A percentile compares a stretch with the other conserved stretches of the same genome.
These are phyloP conservation scores for Blastobotrys buckinghamii DNA, from an alignment of 1,139 yeast species.

Conservation along the genomic window DNA sequence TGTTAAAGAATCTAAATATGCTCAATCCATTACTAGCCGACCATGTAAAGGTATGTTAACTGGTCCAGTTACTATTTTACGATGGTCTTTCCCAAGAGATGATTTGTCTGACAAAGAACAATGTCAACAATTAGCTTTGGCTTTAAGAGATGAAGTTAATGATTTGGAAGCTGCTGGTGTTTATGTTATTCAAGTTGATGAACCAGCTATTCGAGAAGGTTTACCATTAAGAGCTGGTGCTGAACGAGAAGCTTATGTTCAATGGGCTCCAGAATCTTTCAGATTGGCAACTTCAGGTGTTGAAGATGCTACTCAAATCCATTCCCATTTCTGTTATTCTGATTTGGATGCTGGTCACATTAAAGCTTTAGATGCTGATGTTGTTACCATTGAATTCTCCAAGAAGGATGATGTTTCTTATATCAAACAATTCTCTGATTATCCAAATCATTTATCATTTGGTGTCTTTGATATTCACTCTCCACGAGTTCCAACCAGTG, in stretches of 20 bases:
- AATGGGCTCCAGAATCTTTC: constrained; percentile 99
- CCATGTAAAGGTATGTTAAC: constrained; percentile 99
- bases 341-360: constrained; percentile 99
- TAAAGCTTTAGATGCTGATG: constrained; percentile 99
- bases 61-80: constrained; percentile 98
- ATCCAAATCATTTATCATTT: constrained; percentile 99
- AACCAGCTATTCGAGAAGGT: constrained; percentile 99
- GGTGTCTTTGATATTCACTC: constrained; percentile 99
- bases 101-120: constrained; percentile 92
- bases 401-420: constrained; percentile 99
- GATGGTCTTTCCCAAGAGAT: constrained; percentile 99
- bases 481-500: constrained; percentile 98
- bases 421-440: constrained; percentile 94
- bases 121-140: constrained; percentile 95
- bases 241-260: constrained; percentile 92
- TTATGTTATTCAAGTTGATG: constrained; percentile 97
- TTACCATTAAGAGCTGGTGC: constrained; percentile 97
- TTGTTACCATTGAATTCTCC: constrained; percentile 97
- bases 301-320: constrained; percentile 90
- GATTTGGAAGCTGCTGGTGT: constrained; percentile 99
- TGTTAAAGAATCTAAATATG: constrained; percentile 97
- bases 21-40: constrained; percentile 90
- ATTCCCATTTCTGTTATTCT: constrained; percentile 99
- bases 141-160: constrained; percentile 96
- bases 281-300: constrained; percentile 99